Evolutionary conservation across 768 basidiomycete species (phyloP), one percentile per base, ranked within the genome.

Genomic region (Russula ochroleuca): DNA sequence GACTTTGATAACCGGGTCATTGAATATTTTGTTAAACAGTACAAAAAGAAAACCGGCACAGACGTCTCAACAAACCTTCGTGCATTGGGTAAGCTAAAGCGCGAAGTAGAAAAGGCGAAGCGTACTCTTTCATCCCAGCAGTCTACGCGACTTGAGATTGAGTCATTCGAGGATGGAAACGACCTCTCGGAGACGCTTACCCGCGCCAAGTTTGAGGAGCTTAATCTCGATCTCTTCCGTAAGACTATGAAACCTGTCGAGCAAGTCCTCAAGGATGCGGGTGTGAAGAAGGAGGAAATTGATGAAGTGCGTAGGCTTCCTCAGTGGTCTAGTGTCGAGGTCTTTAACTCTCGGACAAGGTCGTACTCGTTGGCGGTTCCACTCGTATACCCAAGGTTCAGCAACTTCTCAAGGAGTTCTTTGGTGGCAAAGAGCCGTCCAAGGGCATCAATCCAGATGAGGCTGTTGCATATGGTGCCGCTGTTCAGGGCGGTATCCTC

Each of bases 221-320:
- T 98, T 69, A 97, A 96, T 85, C 89, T 97, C 80, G 96, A 99
- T 72, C 85, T 98, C 57, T 99, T 99, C 90, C 84, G 96, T 72
- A 96, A 96, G 85, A 99, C 96, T 38, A 93, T 98, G 92, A 95
- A 95, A 81, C 96, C 96, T 67, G 96, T 98, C 66, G 95, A 98
- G 77, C 96, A 98, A 77, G 96, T 98, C 23, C 81, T 98, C 70
- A 97, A 97, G 86, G 96, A 98, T 72, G 90, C 96, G 68, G 89
- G 89, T 70, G 88, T 98, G 74, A 96, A 95, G 86, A 99, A 98
- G 85, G 96, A 98, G 70, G 90, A 94, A 68, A 78, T 99, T 57
- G 85, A 95, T 68, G 95, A 98, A 79, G 90, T 88, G 50, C 45
- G 79, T 74, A 28, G 43, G 1, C 14, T 35, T 48, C 17, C 19